Base-by-base conservation (phyloP, 768 basidiomycete species). In the Tremella yokohamensis region DNA sequence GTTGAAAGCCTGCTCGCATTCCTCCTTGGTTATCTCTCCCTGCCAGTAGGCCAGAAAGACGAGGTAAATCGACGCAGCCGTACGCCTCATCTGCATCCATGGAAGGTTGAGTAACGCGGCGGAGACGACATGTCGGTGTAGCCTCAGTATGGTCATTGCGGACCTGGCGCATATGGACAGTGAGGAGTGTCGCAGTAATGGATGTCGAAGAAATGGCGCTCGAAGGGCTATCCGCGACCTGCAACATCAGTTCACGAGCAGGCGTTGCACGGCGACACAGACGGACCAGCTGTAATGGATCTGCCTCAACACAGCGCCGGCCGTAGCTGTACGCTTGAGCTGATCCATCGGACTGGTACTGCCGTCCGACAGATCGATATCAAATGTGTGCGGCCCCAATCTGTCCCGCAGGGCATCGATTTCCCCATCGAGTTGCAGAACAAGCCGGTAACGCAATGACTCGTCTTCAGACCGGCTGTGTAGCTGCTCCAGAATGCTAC, bases 241-340 rank as follows among this genome's bases (percentile, higher is more conserved):
- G 37, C 20, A 9, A 15, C 29, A 37, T 20, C 12, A 25, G 34
- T 18, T 15, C n/a, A 20, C 11, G 40, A 19, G 7, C 49, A 34
- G 4, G 11, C 29, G 11, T 6, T 34, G 29, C 11, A 34, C 4
- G 29, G 29, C 6, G 29, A 4, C 29, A 11, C 4, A 6, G 40
- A 37, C 53, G 56, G 16, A 62, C 61, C 61, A 62, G 40, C 58
- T 54, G 37, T 58, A 62, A 19, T 62, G 61, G 16, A 62, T 62
- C 40, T 62, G 61, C 29, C 61, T 12, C 16, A 62, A 26, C 9
- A 62, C 8, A n/a, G 52, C 40, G 8, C 61, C 61, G 8, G 61
- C 61, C 1, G 48, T 51, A 8, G 40, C 29, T 1, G 49, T 40
- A 15, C 60, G 40, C 37, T 52, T 45, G 34, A 29, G 22, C 19